Evolutionary conservation across 192 early-diverging fungal genomes (phyloP).

Genomic region (Backusella liffmaniae): DNA sequence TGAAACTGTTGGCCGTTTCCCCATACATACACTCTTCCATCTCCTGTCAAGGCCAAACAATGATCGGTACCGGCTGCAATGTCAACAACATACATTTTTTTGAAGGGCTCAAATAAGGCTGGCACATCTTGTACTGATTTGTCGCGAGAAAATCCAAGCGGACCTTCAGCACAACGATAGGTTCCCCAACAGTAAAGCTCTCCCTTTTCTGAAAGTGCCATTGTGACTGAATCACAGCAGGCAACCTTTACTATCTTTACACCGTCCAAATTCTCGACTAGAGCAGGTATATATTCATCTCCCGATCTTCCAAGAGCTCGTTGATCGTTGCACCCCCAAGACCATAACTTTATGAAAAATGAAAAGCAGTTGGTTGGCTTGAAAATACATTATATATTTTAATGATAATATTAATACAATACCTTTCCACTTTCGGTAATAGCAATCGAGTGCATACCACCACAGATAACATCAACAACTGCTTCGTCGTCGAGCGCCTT

Average conservation of each 20-base stretch:
- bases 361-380: background rate
- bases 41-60: slow-evolving; percentile 66
- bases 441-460: slow-evolving; percentile 88
- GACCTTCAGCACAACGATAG: slow-evolving; percentile 75
- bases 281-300: slow-evolving; percentile 65
- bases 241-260: slow-evolving; percentile 73
- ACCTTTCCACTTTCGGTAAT: slow-evolving; percentile 72
- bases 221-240: slow-evolving; percentile 82
- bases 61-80: slow-evolving; percentile 87
- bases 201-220: slow-evolving; percentile 77
- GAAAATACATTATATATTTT: background rate
- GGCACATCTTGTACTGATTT: slow-evolving; percentile 66
- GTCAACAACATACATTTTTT: slow-evolving; percentile 62
- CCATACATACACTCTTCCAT: slow-evolving; percentile 85
- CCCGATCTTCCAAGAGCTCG: slow-evolving; percentile 74
- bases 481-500: slow-evolving; percentile 63
- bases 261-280: slow-evolving; percentile 70
- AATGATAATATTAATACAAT: slow-evolving; percentile 7
- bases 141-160: slow-evolving; percentile 75
- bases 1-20: slow-evolving; percentile 89
- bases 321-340: slow-evolving; percentile 98
- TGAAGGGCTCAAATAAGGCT: slow-evolving; percentile 53
- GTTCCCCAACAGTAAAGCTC: slow-evolving; percentile 89
- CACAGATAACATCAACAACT: slow-evolving; percentile 78
- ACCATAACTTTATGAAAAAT: slow-evolving; percentile 58